Conservation (phyloP, 1,284 basidiomycete genomes). For the Ceratobasidium papillatum region DNA sequence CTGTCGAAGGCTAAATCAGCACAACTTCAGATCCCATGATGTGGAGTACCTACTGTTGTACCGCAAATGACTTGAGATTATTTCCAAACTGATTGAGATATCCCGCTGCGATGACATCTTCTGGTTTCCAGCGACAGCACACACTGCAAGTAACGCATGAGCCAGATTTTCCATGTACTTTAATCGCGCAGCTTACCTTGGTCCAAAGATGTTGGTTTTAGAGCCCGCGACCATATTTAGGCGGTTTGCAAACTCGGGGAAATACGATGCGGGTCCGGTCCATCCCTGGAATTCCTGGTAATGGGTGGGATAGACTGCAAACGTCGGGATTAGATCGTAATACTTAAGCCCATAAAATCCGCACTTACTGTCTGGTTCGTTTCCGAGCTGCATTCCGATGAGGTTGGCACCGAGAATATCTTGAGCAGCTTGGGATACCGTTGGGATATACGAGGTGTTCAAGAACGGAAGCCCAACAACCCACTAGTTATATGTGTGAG, state of each 20-base stretch:
- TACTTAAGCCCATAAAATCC: background rate
- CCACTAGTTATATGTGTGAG: conserved; percentile 48
- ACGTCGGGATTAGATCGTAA: background rate
- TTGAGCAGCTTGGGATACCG: conserved; percentile 60
- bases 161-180: background rate
- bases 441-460: conserved; percentile 54
- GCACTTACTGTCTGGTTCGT: conserved; percentile 57
- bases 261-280: background rate
- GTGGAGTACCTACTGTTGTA: conserved; percentile 59
- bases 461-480: conserved; percentile 52
- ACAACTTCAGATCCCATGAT: background rate
- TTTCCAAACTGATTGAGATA: conserved; percentile 55
- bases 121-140: conserved; percentile 44
- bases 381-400: conserved; percentile 55
- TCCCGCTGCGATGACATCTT: conserved; percentile 51
- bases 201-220: conserved; percentile 41
- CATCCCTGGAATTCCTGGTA: background rate
- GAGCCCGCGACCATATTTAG: background rate
- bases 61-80: conserved; percentile 56
- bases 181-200: background rate
- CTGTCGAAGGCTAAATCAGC: background rate
- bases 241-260: conserved; percentile 7
- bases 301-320: conserved; percentile 17
- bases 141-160: conserved; percentile 23
- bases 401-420: conserved; percentile 66